A percentile compares a stretch with the other conserved stretches of the same genome.
Conservation (phyloP, 1,284 basidiomycete genomes). For the Leccinum huronense region DNA sequence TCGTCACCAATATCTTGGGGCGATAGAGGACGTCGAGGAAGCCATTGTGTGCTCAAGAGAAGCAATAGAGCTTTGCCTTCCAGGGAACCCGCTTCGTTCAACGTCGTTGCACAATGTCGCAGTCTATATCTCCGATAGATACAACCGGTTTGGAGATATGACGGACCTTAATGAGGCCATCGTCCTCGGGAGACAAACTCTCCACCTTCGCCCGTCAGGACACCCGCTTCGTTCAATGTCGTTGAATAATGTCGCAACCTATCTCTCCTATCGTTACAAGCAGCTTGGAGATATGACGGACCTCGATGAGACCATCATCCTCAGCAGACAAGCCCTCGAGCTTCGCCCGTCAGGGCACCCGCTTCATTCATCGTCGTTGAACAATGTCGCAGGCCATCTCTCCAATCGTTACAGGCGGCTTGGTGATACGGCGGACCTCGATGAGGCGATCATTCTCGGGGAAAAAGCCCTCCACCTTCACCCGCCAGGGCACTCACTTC, state of each 20-base stretch:
- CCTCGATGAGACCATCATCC: background rate
- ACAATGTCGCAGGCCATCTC: background rate
- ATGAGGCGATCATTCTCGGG: too few relatives aligned
- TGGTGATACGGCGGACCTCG: background rate
- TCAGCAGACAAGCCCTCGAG: background rate
- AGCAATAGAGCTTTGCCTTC: background rate
- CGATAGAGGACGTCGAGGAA: background rate
- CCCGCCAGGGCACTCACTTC: too few relatives aligned
- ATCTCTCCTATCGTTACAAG: background rate
- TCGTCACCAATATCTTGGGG: background rate
- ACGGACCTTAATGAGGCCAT: background rate
- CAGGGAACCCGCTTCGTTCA: background rate
- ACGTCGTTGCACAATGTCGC: background rate
- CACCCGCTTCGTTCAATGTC: background rate
- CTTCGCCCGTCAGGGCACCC: background rate
- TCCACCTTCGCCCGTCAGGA: background rate
- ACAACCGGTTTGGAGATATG: background rate
- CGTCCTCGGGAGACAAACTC: background rate
- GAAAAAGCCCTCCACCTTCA: too few relatives aligned
- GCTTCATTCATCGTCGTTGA: background rate
- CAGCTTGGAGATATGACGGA: background rate
- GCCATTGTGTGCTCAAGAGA: background rate
- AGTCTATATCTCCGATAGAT: background rate
- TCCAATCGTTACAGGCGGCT: background rate
- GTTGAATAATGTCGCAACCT: background rate